Conservation (phyloP, 176 grass and related monocot genomes). For the Ananas comosus region DNA sequence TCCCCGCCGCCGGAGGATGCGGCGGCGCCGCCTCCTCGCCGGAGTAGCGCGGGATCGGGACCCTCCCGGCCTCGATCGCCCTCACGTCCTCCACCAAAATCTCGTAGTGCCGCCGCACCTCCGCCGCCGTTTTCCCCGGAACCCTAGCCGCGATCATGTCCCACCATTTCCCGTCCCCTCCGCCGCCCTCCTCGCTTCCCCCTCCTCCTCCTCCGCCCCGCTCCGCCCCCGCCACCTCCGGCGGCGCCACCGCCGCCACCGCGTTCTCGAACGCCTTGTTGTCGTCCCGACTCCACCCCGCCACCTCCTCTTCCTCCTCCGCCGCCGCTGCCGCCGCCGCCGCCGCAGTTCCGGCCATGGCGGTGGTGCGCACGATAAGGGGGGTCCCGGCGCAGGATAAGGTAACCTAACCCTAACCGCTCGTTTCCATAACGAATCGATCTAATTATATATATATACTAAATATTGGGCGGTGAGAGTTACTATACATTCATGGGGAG, state of each 20-base stretch:
- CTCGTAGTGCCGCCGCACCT: conserved; percentile 74
- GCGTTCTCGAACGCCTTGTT: conserved; percentile 96
- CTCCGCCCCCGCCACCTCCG: conserved; percentile 22
- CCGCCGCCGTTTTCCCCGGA: conserved; percentile 52
- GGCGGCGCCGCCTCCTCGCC: conserved; percentile 38
- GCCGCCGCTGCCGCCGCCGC: conserved; percentile 14
- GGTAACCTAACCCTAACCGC: not conserved
- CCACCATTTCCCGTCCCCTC: conserved; percentile 42
- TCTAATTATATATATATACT: too few relatives aligned
- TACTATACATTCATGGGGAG: too few relatives aligned
- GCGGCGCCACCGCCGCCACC: conserved; percentile 31
- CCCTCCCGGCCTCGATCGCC: conserved; percentile 68
- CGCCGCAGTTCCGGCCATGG: not conserved
- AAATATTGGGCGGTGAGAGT: too few relatives aligned
- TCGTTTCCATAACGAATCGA: too few relatives aligned
- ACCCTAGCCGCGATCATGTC: conserved; percentile 38
- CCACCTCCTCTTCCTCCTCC: not conserved
- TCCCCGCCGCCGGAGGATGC: conserved; percentile 18
- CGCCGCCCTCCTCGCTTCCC: conserved; percentile 1
- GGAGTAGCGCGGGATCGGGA: conserved; percentile 54
- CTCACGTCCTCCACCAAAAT: conserved; percentile 68
- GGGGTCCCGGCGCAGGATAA: not conserved
- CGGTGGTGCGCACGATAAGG: conserved; percentile 2
- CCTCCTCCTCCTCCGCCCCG: conserved; percentile 16
- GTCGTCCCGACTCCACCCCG: conserved; percentile 67